Conservation (phyloP, 371 early-diverging fungal genomes). For the Coemansia sp. region DNA sequence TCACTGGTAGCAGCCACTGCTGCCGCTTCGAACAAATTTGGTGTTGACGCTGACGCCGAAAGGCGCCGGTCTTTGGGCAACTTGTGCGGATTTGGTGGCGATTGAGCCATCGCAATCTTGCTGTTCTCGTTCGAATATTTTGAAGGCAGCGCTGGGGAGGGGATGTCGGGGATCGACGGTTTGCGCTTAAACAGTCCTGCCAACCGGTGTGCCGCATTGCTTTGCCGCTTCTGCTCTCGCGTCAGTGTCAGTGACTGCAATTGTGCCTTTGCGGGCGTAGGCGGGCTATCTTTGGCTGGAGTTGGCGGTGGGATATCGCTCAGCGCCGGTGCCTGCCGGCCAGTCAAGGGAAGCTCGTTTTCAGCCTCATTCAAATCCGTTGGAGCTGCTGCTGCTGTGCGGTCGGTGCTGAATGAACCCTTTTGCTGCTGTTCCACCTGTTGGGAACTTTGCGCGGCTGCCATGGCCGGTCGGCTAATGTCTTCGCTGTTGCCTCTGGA, state of each 20-base stretch:
- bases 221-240: slow-evolving; percentile 47
- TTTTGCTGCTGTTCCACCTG: not conserved
- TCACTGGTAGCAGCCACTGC: slow-evolving; percentile 45
- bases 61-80: slow-evolving; percentile 38
- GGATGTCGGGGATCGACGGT: slow-evolving; percentile 44
- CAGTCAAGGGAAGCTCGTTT: not conserved
- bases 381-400: not conserved
- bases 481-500: slow-evolving; percentile 17
- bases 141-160: slow-evolving; percentile 20
- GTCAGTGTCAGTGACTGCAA: slow-evolving; percentile 19
- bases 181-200: slow-evolving; percentile 47
- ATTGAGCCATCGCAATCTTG: slow-evolving; percentile 13
- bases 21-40: slow-evolving; percentile 42
- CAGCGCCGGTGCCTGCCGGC: not conserved
- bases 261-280: slow-evolving; percentile 3
- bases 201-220: slow-evolving; percentile 44
- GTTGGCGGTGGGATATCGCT: slow-evolving; percentile 29
- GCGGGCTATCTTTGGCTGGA: slow-evolving; percentile 27
- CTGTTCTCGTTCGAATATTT: slow-evolving; percentile 20
- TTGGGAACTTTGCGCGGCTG: not conserved
- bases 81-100: slow-evolving; percentile 8
- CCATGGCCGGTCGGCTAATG: not conserved
- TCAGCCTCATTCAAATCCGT: slow-evolving; percentile 3
- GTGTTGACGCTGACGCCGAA: slow-evolving; percentile 47
- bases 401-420: not conserved